A percentile compares a stretch with the other conserved stretches of the same genome.
phyloP scores from a whole-genome alignment of 305 asterid genomes.

The Rubia balearica region DNA sequence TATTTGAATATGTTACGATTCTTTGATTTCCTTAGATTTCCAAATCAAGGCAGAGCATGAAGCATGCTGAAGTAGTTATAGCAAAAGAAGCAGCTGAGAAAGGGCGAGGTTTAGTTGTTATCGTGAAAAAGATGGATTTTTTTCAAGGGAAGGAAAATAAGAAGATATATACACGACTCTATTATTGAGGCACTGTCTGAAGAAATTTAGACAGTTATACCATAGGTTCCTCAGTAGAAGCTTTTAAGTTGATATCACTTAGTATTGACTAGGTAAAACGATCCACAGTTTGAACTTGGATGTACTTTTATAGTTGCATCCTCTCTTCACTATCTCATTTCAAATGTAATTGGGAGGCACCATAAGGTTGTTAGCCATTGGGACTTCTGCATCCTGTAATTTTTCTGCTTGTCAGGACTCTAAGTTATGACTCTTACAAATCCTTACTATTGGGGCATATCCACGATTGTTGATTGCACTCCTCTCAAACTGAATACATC shows the following conservation, averaged over 20 bases:
- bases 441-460: background rate
- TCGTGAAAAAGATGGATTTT: slow-evolving; percentile 89
- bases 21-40: slow-evolving; percentile 42
- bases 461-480: no score
- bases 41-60: slow-evolving; percentile 66
- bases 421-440: background rate
- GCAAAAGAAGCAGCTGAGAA: slow-evolving; percentile 91
- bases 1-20: background rate
- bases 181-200: slow-evolving; percentile 63
- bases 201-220: slow-evolving; percentile 87
- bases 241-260: background rate
- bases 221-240: slow-evolving; percentile 42
- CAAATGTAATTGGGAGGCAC: background rate
- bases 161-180: slow-evolving; percentile 36
- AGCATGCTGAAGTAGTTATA: slow-evolving; percentile 89
- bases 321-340: background rate
- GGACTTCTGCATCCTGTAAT: background rate
- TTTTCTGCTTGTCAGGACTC: background rate
- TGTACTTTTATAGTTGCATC: background rate
- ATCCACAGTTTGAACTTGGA: background rate
- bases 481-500: slow-evolving; percentile 5
- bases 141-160: slow-evolving; percentile 47
- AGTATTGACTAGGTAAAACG: background rate
- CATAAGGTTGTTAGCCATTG: background rate
- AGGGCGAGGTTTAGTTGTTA: slow-evolving; percentile 84